These are phyloP conservation scores for Talaromyces sp. DNA, from an alignment of 2,329 filamentous ascomycete genomes.

Conservation along the genomic window DNA sequence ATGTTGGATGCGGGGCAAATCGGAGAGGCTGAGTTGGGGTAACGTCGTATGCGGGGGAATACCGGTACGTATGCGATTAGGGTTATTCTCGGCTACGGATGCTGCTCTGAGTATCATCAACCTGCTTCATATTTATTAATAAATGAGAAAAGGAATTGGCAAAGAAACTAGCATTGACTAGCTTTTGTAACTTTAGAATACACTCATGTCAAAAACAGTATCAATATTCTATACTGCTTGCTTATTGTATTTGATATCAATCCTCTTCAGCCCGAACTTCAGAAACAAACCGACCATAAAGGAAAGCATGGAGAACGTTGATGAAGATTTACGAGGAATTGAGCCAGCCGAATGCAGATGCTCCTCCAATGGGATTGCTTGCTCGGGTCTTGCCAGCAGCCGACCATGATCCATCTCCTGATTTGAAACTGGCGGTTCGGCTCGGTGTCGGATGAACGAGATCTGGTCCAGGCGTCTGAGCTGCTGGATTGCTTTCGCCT, in stretches of 20 bases:
- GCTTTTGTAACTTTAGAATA: background rate
- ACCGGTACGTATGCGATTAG: background rate
- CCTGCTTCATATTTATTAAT: background rate
- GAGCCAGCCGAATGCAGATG: conserved; percentile 92
- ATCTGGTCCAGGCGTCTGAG: conserved; percentile 15
- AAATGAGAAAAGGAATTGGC: too few species aligned
- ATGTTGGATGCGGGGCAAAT: conserved; percentile 10
- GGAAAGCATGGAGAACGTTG: background rate
- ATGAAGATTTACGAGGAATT: conserved; percentile 46
- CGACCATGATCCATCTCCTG: conserved; percentile 31
- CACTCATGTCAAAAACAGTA: background rate
- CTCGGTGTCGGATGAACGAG: conserved; percentile 23
- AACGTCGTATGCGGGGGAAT: conserved; percentile 8
- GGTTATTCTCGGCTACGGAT: background rate
- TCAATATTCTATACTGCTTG: background rate
- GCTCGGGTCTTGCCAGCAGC: conserved; percentile 52
- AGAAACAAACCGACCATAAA: background rate
- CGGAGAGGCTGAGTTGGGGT: conserved; percentile 10
- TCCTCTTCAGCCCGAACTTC: background rate
- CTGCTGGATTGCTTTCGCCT: background rate
- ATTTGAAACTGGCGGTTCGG: conserved; percentile 24
- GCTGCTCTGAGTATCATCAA: background rate
- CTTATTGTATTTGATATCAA: background rate
- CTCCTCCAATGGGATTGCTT: conserved; percentile 84
- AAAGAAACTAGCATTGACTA: background rate